Base-by-base conservation (phyloP, 352 stramenopile species). In the Phytophthora lateralis region DNA sequence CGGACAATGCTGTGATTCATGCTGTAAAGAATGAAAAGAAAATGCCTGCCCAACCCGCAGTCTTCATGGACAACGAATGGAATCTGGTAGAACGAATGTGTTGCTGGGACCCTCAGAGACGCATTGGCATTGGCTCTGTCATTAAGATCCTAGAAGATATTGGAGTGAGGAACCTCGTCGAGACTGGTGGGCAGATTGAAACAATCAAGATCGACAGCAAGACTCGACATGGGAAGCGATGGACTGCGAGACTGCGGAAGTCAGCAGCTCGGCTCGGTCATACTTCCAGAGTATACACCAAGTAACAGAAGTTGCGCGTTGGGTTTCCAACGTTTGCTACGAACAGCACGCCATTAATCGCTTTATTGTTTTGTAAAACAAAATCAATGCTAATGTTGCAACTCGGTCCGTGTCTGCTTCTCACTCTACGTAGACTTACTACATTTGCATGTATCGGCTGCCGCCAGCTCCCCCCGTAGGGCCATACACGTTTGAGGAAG, bases 401-500 rank as follows among this genome's bases (percentile, higher is more conserved):
- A 65, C 34, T 46, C 32, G 14, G 14, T 60, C 32, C 49, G 41
- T 60, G 56, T 30, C 17, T 41, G 35, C 34, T 43, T 51, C 17
- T 35, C 59, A 61, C 38, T 57, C 35, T 52, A 56, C 54, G 32
- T 64, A 43, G 37, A 60, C 48, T 52, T 66, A 63, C 68, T 75
- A 80, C 72, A 80, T 77, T 38, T 75, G 68, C 69, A 77, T 80
- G 57, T 80, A 77, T 66, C 72, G 51, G 26, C 65, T 66, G 52
- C 68, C 57, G 7, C 63, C 58, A 55, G 54, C 45, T 66, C 60
- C 66, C 49, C 63, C 68, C 11, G 63, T 73, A 53, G 66, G 52
- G 21, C 56, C 56, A 26, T 66, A 53, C 42, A 75, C 45, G 29
- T 66, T 58, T 12, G 72, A 74, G 17, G 69, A 69, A 8, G 54